These are phyloP conservation scores for Pulveroboletus sp. DNA, from an alignment of 768 basidiomycete species.

Conservation along the genomic window DNA sequence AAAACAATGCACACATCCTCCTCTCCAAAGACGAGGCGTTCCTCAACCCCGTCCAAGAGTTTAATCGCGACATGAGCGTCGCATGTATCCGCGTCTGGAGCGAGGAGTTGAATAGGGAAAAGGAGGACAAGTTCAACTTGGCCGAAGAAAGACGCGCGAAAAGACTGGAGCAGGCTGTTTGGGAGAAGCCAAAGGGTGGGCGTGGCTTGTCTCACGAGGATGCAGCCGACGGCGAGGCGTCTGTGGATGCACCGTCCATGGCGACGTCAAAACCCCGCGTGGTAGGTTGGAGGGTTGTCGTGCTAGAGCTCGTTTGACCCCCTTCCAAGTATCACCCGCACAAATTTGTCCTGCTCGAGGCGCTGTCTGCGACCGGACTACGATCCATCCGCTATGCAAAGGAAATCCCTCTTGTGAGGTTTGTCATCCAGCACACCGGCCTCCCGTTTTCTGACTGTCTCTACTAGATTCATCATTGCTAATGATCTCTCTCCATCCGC, in stretches of 20 bases:
- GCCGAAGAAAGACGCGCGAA: constrained; percentile 47
- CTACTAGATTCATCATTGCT: constrained; percentile 89
- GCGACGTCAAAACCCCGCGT: constrained; percentile 15
- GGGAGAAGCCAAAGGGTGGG: constrained; percentile 49
- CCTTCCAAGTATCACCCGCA: constrained; percentile 49
- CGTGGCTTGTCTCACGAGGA: constrained; percentile 3
- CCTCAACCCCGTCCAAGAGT: constrained; percentile 96
- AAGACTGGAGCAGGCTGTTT: constrained; percentile 31
- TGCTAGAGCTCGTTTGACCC: neutral
- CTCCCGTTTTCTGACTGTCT: constrained; percentile 31
- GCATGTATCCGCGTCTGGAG: constrained; percentile 91
- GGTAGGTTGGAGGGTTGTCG: constrained; percentile 16
- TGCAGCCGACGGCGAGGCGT: constrained; percentile 3
- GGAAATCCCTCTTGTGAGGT: constrained; percentile 92
- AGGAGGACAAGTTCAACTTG: constrained; percentile 58
- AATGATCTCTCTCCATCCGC: constrained; percentile 90
- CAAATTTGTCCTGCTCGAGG: constrained; percentile 82
- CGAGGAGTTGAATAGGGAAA: constrained; percentile 61
- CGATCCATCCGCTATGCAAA: constrained; percentile 97
- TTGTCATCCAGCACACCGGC: constrained; percentile 21
- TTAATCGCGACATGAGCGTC: constrained; percentile 92
- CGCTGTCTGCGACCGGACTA: constrained; percentile 93
- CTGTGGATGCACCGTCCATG: neutral
- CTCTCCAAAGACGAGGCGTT: constrained; percentile 80
- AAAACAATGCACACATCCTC: constrained; percentile 80